Conservation (phyloP, 495 filamentous ascomycete species). For the Copromyces sp. region DNA sequence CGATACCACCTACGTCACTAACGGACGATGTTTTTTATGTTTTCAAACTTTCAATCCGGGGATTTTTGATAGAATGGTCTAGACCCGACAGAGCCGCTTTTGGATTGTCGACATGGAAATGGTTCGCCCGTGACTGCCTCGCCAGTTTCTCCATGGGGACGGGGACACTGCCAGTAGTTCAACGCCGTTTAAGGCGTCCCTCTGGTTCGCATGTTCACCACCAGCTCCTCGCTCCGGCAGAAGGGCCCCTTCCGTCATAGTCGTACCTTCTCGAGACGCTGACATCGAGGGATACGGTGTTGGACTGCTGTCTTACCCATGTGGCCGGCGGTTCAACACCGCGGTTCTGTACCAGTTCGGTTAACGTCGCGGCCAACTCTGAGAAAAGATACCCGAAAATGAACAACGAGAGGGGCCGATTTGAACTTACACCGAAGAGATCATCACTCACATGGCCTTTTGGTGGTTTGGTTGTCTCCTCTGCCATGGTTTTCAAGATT, state of each 20-base stretch:
- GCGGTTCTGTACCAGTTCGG: neutral
- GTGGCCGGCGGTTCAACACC: neutral
- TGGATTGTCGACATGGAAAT: neutral
- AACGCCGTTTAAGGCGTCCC: neutral
- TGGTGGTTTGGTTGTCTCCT: neutral
- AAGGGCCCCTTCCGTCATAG: neutral
- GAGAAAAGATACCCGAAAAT: neutral
- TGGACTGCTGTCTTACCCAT: neutral
- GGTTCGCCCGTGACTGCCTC: neutral
- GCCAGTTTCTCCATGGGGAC: neutral
- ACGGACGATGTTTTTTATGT: neutral
- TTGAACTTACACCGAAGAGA: neutral
- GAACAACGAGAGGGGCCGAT: neutral
- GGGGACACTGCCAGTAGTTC: neutral
- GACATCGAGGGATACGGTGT: neutral
- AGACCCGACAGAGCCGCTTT: neutral
- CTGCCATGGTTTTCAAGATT: neutral
- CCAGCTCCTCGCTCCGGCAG: neutral
- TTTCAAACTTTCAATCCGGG: neutral
- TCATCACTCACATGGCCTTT: neutral
- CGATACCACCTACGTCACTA: neutral
- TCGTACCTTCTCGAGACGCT: neutral
- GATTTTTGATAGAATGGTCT: neutral
- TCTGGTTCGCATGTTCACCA: neutral
- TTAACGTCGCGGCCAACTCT: neutral